Evolutionary conservation across 345 rosid genomes (phyloP).

Genomic region (Eutrema yunnanense): DNA sequence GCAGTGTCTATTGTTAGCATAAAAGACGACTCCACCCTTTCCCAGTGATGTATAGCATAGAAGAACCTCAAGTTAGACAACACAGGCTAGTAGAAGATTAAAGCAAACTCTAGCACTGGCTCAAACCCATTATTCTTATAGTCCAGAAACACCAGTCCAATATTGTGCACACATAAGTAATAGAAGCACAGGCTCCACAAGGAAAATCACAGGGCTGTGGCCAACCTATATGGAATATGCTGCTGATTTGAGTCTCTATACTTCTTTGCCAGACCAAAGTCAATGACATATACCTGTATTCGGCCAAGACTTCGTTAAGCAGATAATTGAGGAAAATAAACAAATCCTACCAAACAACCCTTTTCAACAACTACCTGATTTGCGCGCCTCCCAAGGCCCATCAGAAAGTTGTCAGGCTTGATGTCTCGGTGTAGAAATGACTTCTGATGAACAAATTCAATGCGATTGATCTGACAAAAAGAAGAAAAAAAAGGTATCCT

Average conservation of each 20-base stretch:
- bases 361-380: constrained; percentile 51
- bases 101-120: neutral
- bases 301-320: neutral
- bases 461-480: constrained; percentile 63
- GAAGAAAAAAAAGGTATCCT: neutral
- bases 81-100: neutral
- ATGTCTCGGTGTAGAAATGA: constrained; percentile 88
- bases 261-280: constrained; percentile 92
- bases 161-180: neutral
- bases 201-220: neutral
- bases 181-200: neutral
- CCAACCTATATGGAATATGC: constrained; percentile 87
- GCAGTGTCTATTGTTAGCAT: neutral
- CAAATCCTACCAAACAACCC: neutral
- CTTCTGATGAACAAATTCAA: constrained; percentile 82
- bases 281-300: constrained; percentile 70
- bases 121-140: neutral
- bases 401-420: constrained; percentile 89
- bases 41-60: neutral
- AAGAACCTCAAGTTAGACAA: neutral
- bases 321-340: constrained; percentile 1
- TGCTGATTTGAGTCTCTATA: constrained; percentile 77
- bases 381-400: constrained; percentile 89
- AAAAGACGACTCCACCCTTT: neutral
- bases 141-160: neutral